A percentile compares a stretch with the other conserved stretches of the same genome.
Evolutionary conservation across 257 asterid species (phyloP).

Genomic region (Striga asiatica): DNA sequence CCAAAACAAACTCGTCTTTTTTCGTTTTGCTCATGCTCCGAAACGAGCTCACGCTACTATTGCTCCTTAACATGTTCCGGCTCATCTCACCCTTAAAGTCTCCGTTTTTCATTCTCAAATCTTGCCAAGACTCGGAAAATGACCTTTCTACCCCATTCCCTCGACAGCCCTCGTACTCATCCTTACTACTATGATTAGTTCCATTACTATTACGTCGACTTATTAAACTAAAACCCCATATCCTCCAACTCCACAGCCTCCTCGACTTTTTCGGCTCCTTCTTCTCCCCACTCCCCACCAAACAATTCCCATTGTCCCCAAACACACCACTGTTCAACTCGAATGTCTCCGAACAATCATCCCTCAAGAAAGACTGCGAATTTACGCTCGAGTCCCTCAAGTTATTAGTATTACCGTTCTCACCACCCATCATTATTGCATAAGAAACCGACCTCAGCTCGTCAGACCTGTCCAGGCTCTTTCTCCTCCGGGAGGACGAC

Average conservation of each 20-base stretch:
- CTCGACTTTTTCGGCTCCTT: slow-evolving; percentile 61
- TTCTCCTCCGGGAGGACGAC: slow-evolving; percentile 72
- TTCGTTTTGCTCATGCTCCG: slow-evolving; percentile 48
- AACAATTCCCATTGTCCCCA: slow-evolving; percentile 44
- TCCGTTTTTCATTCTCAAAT: slow-evolving; percentile 13
- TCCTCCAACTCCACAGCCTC: slow-evolving; percentile 76
- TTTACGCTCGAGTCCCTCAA: slow-evolving; percentile 24
- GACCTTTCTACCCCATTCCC: slow-evolving; percentile 69
- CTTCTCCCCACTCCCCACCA: slow-evolving; percentile 41
- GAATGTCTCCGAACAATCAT: slow-evolving; percentile 56
- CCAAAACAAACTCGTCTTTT: slow-evolving; percentile 59
- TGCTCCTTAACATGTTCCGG: slow-evolving; percentile 50
- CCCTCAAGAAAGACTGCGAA: slow-evolving; percentile 56
- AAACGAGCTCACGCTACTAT: slow-evolving; percentile 60
- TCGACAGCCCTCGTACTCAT: slow-evolving; percentile 55
- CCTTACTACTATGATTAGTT: slow-evolving; percentile 21
- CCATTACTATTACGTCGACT: slow-evolving; percentile 30
- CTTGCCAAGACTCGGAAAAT: slow-evolving; percentile 55
- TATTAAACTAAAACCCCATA: slow-evolving; percentile 63
- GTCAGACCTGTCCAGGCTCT: slow-evolving; percentile 91
- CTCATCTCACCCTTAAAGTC: slow-evolving; percentile 37
- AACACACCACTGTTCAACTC: slow-evolving; percentile 48
- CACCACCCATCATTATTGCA: slow-evolving; percentile 39
- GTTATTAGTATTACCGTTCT: neutral
- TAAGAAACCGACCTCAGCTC: slow-evolving; percentile 51